Base-by-base conservation (phyloP, 805 yeast genomes). In the Isabelozyma gotoi region DNA sequence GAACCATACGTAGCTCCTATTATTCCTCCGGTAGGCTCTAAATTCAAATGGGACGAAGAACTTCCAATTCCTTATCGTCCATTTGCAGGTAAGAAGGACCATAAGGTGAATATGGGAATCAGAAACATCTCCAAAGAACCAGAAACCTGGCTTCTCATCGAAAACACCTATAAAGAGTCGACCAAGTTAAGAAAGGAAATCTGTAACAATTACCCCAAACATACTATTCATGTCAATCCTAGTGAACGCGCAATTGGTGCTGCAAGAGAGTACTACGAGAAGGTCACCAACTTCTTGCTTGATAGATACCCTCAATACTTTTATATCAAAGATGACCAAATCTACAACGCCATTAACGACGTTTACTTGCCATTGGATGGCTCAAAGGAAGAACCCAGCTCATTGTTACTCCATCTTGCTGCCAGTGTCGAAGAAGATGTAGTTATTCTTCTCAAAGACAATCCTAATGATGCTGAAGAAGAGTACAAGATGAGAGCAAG, bases 361-460 rank as follows among this genome's bases (percentile, higher is more conserved):
- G 75, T 68, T 18, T 44, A 45, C 2, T 56, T 76, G 19, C 79
- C 81, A 0, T 36, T 29, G 5, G 46, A 15, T 45, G 59, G 50
- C 20, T 33, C 39, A 5, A 37, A 41, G 4, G 38, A 43, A 5
- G 49, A 53, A 7, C 57, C 66, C 2, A 15, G 33, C 17, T 47
- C 56, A 19, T 51, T 70, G 15, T 43, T 67, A 21, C 31, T 37
- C 20, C 36, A 46, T 6, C 46, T 72, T 36, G 63, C 68, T 10
- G 53, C 62, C 8, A 65, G 74, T 34, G 68, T 81, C 2, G 88
- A 84, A 51, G 90, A 84, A 51, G 91, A 86, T 55, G 71, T 82
- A 42, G 55, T 85, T 34, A 60, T 86, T 5, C 51, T 85, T 51
- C 55, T 77, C 5, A 73, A 73, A 42, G 72, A 69, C 21, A 48